Percentiles rank a stretch among this genome's conserved stretches.
Evolutionary conservation across 345 rosid genomes (phyloP).

Genomic region (Balakata baccata): DNA sequence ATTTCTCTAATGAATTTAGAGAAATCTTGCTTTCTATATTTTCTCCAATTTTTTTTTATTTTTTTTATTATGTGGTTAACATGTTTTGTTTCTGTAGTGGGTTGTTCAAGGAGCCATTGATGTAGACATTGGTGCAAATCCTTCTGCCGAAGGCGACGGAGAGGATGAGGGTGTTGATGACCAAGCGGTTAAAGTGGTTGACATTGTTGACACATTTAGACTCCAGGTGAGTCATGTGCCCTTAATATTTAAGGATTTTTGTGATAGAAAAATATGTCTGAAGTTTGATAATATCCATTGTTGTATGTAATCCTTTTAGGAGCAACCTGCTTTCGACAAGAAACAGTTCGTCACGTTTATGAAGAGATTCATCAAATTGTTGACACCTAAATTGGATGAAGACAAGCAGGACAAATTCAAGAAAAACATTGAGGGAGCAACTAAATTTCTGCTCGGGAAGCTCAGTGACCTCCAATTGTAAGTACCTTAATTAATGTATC

Average conservation of each 20-base stretch:
- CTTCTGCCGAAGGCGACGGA: slow-evolving; percentile 83
- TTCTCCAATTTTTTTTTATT: too few species aligned
- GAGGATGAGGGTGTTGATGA: slow-evolving; percentile 95
- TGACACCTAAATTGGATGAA: slow-evolving; percentile 55
- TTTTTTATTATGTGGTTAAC: not conserved
- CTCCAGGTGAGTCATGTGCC: slow-evolving; percentile 61
- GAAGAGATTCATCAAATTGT: slow-evolving; percentile 70
- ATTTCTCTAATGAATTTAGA: not conserved
- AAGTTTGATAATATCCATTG: not conserved
- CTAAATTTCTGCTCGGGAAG: slow-evolving; percentile 78
- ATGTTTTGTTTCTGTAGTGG: slow-evolving; percentile 49
- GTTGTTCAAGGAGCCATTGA: slow-evolving; percentile 67
- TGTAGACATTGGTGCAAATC: slow-evolving; percentile 93
- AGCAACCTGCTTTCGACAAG: slow-evolving; percentile 91
- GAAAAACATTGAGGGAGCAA: slow-evolving; percentile 87
- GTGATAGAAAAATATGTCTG: not conserved
- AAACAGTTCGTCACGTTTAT: slow-evolving; percentile 60
- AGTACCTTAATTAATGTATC: slow-evolving; percentile 20
- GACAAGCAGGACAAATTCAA: slow-evolving; percentile 58
- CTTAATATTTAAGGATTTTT: not conserved
- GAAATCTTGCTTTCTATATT: not conserved
- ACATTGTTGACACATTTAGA: slow-evolving; percentile 95
- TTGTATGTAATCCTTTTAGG: slow-evolving; percentile 40
- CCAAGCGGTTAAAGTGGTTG: slow-evolving; percentile 74
- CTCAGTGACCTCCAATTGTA: slow-evolving; percentile 88